Evolutionary conservation across 768 basidiomycete species (phyloP).

Genomic region (Boletus sp.): DNA sequence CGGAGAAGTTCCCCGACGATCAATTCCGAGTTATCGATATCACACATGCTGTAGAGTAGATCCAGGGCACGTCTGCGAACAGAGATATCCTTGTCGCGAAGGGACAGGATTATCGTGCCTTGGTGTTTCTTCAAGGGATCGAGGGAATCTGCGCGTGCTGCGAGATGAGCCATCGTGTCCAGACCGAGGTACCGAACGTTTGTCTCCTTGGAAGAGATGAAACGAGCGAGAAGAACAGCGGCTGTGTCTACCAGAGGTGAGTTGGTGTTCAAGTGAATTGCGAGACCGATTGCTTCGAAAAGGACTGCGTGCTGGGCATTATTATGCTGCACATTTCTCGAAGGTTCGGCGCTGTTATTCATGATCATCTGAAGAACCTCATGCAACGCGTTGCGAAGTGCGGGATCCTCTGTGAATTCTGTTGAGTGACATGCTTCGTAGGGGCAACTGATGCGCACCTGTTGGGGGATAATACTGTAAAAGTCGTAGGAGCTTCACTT

Average conservation of each 20-base stretch:
- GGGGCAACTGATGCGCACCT: constrained; percentile 47
- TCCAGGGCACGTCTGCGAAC: constrained; percentile 93
- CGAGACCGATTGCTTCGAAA: constrained; percentile 95
- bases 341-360: constrained; percentile 86
- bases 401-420: constrained; percentile 68
- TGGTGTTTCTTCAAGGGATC: constrained; percentile 95
- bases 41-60: constrained; percentile 98
- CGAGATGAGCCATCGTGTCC: constrained; percentile 98
- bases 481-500: constrained; percentile 90
- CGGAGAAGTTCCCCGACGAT: constrained; percentile 94
- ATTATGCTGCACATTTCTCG: constrained; percentile 95
- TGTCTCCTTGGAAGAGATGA: constrained; percentile 97
- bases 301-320: constrained; percentile 98
- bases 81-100: constrained; percentile 96
- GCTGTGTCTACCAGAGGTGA: constrained; percentile 87
- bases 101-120: constrained; percentile 88
- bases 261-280: constrained; percentile 92
- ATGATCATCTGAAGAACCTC: constrained; percentile 87
- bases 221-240: constrained; percentile 87
- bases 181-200: constrained; percentile 97
- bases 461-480: constrained; percentile 96
- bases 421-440: constrained; percentile 5
- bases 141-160: constrained; percentile 88
- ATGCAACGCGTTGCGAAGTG: constrained; percentile 72
- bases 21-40: constrained; percentile 92